Evolutionary conservation across 257 asterid species (phyloP).

Genomic region (Solanum pimpinellifolium): DNA sequence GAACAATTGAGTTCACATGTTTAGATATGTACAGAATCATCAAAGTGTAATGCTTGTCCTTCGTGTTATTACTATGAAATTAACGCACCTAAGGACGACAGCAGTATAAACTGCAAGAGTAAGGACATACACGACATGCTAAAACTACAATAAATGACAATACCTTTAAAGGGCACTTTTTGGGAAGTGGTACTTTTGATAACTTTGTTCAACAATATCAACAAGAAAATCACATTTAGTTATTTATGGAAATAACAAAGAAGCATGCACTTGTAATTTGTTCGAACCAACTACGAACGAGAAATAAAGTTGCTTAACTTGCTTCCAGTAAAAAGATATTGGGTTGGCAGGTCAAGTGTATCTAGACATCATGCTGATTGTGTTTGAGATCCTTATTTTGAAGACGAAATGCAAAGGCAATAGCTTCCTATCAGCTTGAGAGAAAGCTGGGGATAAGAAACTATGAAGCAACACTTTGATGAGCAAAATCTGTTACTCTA

Average conservation of each 20-base stretch:
- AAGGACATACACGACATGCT: not conserved
- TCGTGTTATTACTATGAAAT: not conserved
- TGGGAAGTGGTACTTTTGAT: not conserved
- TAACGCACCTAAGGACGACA: not conserved
- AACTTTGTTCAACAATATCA: not conserved
- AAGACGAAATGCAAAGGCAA: not conserved
- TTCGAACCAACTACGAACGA: not conserved
- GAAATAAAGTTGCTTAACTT: not conserved
- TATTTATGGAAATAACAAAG: not conserved
- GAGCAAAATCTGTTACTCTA: not conserved
- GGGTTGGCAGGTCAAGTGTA: not conserved
- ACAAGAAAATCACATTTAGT: not conserved
- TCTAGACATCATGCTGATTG: not conserved
- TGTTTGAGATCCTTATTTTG: not conserved
- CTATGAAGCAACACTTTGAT: not conserved
- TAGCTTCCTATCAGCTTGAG: not conserved
- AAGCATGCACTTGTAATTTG: not conserved
- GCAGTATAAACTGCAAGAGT: not conserved
- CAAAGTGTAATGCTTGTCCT: not conserved
- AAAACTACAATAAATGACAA: not conserved
- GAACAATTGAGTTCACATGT: constrained; percentile 8
- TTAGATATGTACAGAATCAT: not conserved
- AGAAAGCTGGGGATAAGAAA: not conserved
- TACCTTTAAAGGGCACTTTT: not conserved
- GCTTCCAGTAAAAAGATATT: not conserved